These are phyloP conservation scores for Thermoascus crustaceus DNA, from an alignment of 2,329 filamentous ascomycete species.

Conservation along the genomic window DNA sequence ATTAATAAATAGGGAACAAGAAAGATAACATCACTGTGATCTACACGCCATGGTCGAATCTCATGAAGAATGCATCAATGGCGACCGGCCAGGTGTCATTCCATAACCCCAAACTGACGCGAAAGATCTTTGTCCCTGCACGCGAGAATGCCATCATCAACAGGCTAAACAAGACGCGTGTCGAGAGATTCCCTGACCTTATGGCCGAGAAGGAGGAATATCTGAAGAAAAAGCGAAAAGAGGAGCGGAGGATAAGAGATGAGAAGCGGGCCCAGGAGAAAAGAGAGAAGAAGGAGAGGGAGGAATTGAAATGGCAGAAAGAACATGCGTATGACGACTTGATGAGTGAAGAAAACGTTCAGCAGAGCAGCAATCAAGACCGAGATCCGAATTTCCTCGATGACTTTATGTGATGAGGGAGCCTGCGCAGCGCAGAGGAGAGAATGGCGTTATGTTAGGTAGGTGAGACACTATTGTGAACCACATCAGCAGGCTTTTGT, in stretches of 20 bases:
- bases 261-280: constrained; percentile 34
- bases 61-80: constrained; percentile 94
- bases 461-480: no score
- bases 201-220: constrained; percentile 72
- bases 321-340: constrained; percentile 97
- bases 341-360: constrained; percentile 74
- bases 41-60: constrained; percentile 95
- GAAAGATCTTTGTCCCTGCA: constrained; percentile 67
- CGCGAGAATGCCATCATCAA: constrained; percentile 90
- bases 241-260: constrained; percentile 45
- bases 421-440: not conserved
- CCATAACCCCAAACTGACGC: constrained; percentile 77
- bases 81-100: constrained; percentile 90
- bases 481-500: no score
- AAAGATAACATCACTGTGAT: constrained; percentile 96
- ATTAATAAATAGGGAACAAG: constrained; percentile 66
- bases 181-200: constrained; percentile 80
- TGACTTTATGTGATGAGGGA: constrained; percentile 76
- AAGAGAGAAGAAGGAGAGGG: constrained; percentile 59
- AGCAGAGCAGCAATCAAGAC: constrained; percentile 74
- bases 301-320: constrained; percentile 86
- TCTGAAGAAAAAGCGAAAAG: constrained; percentile 61
- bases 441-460: not conserved
- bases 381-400: constrained; percentile 66
- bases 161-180: constrained; percentile 93